Evolutionary conservation across 305 asterid species (phyloP).

Genomic region (Solanum hybrid): DNA sequence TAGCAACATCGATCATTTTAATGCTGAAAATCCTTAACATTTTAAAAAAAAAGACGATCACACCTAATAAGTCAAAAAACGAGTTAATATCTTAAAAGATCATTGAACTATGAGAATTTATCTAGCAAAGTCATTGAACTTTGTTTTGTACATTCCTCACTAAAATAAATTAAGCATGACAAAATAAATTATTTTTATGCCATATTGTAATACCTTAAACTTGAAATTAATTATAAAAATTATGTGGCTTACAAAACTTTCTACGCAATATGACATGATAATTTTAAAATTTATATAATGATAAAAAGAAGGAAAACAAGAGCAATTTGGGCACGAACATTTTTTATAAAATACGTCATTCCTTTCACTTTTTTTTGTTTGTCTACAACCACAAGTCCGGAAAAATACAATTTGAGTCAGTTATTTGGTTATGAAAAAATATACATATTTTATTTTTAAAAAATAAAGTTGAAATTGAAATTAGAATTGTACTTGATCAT

Average conservation of each 20-base stretch:
- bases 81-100: background rate
- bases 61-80: background rate
- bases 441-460: background rate
- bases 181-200: background rate
- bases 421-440: background rate
- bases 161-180: background rate
- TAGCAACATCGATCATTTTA: background rate
- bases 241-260: background rate
- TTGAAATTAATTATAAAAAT: background rate
- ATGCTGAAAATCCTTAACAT: background rate
- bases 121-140: background rate
- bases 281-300: too few relatives aligned
- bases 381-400: background rate
- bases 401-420: background rate
- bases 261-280: background rate
- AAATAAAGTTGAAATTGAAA: background rate
- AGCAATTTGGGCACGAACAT: background rate
- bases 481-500: background rate
- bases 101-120: background rate
- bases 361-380: background rate
- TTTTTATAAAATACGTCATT: background rate
- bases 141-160: background rate
- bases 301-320: background rate
- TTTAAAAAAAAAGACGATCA: background rate
- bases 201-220: background rate